Conservation (phyloP, 2,329 filamentous ascomycete genomes). For the Fusarium euwallaceae region DNA sequence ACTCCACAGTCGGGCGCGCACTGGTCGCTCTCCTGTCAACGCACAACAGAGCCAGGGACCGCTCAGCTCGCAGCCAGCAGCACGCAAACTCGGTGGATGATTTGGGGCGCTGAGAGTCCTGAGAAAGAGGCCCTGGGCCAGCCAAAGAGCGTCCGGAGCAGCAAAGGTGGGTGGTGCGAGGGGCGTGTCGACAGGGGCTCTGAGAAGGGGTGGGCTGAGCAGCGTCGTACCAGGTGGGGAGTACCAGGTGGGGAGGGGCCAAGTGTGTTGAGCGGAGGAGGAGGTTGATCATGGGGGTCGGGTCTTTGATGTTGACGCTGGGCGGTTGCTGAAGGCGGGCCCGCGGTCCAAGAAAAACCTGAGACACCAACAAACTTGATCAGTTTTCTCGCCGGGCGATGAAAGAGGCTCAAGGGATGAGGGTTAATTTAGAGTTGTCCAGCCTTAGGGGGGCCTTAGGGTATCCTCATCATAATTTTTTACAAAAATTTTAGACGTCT, state of each 20-base stretch:
- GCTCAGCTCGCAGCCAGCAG: conserved; percentile 35
- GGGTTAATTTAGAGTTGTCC: not conserved
- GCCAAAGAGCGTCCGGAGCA: conserved; percentile 38
- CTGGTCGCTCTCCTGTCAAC: conserved; percentile 46
- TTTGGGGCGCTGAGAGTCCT: conserved; percentile 30
- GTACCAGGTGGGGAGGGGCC: conserved; percentile 44
- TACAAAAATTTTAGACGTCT: not conserved
- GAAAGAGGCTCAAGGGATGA: not conserved
- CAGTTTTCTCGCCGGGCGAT: not conserved
- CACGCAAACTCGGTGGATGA: conserved; percentile 44
- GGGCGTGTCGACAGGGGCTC: conserved; percentile 44
- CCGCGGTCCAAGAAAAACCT: conserved; percentile 13
- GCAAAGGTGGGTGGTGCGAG: conserved; percentile 44
- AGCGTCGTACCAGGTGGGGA: conserved; percentile 49
- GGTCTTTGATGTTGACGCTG: conserved; percentile 33
- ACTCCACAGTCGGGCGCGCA: conserved; percentile 46
- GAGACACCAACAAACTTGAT: conserved; percentile 1
- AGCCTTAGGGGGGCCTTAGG: not conserved
- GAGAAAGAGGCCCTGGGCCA: not conserved
- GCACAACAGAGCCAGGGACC: conserved; percentile 44
- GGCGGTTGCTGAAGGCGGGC: conserved; percentile 38
- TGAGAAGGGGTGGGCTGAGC: conserved; percentile 45
- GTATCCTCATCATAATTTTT: not conserved
- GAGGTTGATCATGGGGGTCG: conserved; percentile 44
- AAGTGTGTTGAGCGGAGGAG: conserved; percentile 38